Conservation (phyloP, 257 asterid genomes). For the Solanum corneliomulleri region DNA sequence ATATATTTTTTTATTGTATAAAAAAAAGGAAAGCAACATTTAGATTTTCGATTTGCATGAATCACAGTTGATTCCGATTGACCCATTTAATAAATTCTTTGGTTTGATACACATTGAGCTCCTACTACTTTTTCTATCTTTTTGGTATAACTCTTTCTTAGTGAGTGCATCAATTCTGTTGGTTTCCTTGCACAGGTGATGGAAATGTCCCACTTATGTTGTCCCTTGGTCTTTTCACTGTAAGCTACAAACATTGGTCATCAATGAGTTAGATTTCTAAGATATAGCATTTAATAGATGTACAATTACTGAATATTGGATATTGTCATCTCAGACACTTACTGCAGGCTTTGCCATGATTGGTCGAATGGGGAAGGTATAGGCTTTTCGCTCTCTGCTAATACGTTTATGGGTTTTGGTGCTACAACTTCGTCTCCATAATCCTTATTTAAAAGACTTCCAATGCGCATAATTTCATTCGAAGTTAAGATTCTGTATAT, state of each 20-base stretch:
- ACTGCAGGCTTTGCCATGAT: conserved; percentile 89
- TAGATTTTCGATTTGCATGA: background rate
- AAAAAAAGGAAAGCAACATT: background rate
- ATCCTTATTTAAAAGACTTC: background rate
- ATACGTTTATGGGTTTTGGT: background rate
- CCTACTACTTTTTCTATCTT: background rate
- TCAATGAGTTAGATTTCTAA: background rate
- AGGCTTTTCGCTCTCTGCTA: background rate
- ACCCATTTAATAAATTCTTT: background rate
- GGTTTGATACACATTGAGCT: background rate
- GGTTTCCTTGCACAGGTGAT: conserved; percentile 27
- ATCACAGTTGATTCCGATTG: background rate
- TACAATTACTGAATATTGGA: conserved; percentile 2
- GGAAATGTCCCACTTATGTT: conserved; percentile 40
- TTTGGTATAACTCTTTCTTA: background rate
- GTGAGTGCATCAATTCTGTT: background rate
- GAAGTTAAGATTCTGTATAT: background rate
- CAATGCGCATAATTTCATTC: background rate
- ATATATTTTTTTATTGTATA: background rate
- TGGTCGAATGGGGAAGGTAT: conserved; percentile 88
- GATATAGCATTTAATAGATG: background rate
- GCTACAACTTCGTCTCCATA: background rate
- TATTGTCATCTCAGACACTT: conserved; percentile 38
- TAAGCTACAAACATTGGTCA: conserved; percentile 22
- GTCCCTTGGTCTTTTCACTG: conserved; percentile 66